Conservation (phyloP, 1,284 basidiomycete genomes). For the Coniferiporia sulphurascens region DNA sequence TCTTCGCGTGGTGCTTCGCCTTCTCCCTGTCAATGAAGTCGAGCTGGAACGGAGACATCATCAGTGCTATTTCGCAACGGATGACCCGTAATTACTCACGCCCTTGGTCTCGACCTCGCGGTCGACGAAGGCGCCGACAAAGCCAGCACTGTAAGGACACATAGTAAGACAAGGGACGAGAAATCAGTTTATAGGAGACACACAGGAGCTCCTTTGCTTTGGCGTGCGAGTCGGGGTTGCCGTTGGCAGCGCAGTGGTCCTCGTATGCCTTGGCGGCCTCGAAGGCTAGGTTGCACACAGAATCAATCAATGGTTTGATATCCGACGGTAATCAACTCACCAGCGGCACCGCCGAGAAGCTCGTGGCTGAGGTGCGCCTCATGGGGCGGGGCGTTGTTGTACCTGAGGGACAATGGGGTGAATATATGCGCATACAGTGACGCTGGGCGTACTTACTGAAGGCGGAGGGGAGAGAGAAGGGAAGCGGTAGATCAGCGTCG, state of each 20-base stretch:
- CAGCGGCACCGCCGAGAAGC: constrained; percentile 28
- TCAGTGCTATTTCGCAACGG: constrained; percentile 17
- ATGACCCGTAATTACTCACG: constrained; percentile 28
- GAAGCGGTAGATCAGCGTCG: constrained; percentile 6
- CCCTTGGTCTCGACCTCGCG: constrained; percentile 47
- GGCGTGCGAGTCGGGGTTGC: constrained; percentile 38
- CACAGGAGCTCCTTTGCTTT: constrained; percentile 44
- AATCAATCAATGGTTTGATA: not conserved
- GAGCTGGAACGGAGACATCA: constrained; percentile 21
- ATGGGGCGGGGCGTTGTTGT: constrained; percentile 4
- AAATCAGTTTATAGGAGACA: not conserved
- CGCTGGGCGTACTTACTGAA: not conserved
- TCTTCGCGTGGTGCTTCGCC: constrained; percentile 37
- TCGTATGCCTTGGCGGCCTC: constrained; percentile 57
- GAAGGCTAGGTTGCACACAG: not conserved
- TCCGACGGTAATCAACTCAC: constrained; percentile 10
- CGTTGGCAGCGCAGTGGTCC: constrained; percentile 40
- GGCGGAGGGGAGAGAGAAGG: not conserved
- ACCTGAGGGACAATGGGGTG: not conserved
- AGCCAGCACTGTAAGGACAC: constrained; percentile 34
- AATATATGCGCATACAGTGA: not conserved
- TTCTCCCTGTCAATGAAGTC: constrained; percentile 39
- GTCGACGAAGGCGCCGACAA: constrained; percentile 42
- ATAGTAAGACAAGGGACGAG: not conserved
- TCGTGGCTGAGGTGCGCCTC: constrained; percentile 28